Conservation (phyloP, 2,329 filamentous ascomycete species). For the Paradendryphiella salina region DNA sequence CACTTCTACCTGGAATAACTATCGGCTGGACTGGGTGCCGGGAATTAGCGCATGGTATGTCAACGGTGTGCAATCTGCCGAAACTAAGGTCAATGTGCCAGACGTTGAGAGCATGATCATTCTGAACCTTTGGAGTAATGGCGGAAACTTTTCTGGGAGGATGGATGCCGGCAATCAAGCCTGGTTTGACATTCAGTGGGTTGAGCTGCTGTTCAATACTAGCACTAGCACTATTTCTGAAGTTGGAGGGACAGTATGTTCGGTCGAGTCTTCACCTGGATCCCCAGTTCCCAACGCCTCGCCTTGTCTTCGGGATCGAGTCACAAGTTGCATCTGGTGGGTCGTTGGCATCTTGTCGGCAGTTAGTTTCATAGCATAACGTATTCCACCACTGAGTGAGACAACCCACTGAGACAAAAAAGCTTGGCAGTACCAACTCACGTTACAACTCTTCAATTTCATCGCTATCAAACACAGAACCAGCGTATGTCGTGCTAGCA, state of each 20-base stretch:
- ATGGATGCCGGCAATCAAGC: slow-evolving; percentile 14
- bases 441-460: too few relatives aligned
- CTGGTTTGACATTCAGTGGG: slow-evolving; percentile 17
- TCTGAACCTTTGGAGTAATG: slow-evolving; percentile 19
- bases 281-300: slow-evolving; percentile 4
- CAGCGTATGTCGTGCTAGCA: too few relatives aligned
- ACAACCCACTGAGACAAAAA: too few relatives aligned
- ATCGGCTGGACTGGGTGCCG: slow-evolving; percentile 14
- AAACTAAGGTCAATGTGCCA: slow-evolving; percentile 11
- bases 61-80: slow-evolving; percentile 5
- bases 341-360: neutral
- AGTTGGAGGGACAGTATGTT: neutral
- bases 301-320: neutral
- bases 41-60: slow-evolving; percentile 19
- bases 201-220: slow-evolving; percentile 18
- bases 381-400: too few relatives aligned
- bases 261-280: slow-evolving; percentile 3
- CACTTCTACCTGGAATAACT: slow-evolving; percentile 14
- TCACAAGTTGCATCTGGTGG: neutral
- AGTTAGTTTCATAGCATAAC: neutral
- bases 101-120: slow-evolving; percentile 12
- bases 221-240: neutral
- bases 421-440: too few relatives aligned
- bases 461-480: too few relatives aligned
- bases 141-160: slow-evolving; percentile 8